These are phyloP conservation scores for Pythium diclinum DNA, from an alignment of 352 stramenopile species.

Conservation along the genomic window DNA sequence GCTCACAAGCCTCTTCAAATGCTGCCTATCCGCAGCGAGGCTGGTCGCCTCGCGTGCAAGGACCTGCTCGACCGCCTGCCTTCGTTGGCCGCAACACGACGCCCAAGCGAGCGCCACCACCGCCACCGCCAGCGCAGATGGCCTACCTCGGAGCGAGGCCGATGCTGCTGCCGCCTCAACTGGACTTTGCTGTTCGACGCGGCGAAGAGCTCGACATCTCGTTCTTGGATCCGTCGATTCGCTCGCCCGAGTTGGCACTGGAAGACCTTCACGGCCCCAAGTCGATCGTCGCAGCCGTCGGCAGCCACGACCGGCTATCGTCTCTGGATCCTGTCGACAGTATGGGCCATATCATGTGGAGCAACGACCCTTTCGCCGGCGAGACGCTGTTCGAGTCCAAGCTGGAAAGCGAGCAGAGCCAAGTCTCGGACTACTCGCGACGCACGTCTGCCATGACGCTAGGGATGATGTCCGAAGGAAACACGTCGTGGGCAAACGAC, in stretches of 20 bases:
- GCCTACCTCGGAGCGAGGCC: conserved; percentile 1
- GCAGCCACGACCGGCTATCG: conserved; percentile 31
- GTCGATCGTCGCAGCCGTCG: conserved; percentile 37
- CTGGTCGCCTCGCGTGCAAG: neutral
- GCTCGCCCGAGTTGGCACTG: neutral
- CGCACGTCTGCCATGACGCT: neutral
- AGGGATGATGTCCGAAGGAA: neutral
- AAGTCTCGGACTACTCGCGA: neutral
- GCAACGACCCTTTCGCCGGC: neutral
- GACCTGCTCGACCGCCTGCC: neutral
- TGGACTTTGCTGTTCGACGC: neutral
- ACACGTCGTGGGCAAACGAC: too few relatives aligned
- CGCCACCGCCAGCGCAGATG: neutral
- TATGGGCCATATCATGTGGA: neutral
- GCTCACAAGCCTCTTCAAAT: neutral
- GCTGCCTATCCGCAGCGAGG: neutral
- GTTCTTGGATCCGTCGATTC: conserved; percentile 40
- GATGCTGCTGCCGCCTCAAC: neutral
- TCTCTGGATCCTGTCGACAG: neutral
- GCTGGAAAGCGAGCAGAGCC: neutral
- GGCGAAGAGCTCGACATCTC: conserved; percentile 19
- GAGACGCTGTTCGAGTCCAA: neutral
- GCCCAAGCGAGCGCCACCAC: neutral
- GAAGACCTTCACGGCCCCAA: conserved; percentile 20
- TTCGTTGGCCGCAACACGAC: neutral